Percentiles rank a stretch among this genome's conserved stretches.
These are phyloP conservation scores for Rhodotorula taiwanensis DNA, from an alignment of 768 basidiomycete genomes.

Conservation along the genomic window DNA sequence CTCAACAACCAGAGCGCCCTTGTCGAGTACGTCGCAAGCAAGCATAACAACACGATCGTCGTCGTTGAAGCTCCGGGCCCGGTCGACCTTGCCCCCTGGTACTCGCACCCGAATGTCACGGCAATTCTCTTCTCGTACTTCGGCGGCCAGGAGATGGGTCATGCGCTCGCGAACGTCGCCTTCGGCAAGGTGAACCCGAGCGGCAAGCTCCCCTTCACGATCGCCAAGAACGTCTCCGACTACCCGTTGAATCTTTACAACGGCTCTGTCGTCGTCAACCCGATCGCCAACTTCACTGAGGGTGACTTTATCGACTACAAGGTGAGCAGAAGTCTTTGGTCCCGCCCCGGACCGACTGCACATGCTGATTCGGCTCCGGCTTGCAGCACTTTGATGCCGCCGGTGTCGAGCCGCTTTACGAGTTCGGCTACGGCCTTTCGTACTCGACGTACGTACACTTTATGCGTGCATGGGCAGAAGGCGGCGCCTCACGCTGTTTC, in stretches of 20 bases:
- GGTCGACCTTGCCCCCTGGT: conserved; percentile 53
- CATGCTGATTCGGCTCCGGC: no score
- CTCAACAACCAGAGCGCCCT: conserved; percentile 37
- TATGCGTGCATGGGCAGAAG: no score
- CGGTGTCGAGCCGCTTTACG: conserved; percentile 34
- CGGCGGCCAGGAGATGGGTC: conserved; percentile 53
- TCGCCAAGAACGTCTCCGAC: conserved; percentile 23
- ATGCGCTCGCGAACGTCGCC: conserved; percentile 56
- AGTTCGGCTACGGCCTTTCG: conserved; percentile 43
- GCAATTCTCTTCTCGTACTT: conserved; percentile 13
- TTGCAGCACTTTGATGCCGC: conserved; percentile 8
- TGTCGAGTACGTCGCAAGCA: conserved; percentile 39
- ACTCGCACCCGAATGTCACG: conserved; percentile 42
- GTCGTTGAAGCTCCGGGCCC: conserved; percentile 45
- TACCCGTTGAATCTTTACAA: conserved; percentile 38
- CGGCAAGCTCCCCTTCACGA: conserved; percentile 51
- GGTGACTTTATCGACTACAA: conserved; percentile 45
- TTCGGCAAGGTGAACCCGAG: conserved; percentile 59
- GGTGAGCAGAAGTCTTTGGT: no score
- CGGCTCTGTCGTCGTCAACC: background rate
- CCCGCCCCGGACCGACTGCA: no score
- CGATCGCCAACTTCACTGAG: conserved; percentile 38
- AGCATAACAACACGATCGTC: conserved; percentile 39
- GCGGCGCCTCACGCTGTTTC: background rate
- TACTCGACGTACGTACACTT: conserved; percentile 24